Evolutionary conservation across 2,329 filamentous ascomycete species (phyloP), one percentile per base, ranked within the genome.

Genomic region (Thermothelomyces thermophilus): DNA sequence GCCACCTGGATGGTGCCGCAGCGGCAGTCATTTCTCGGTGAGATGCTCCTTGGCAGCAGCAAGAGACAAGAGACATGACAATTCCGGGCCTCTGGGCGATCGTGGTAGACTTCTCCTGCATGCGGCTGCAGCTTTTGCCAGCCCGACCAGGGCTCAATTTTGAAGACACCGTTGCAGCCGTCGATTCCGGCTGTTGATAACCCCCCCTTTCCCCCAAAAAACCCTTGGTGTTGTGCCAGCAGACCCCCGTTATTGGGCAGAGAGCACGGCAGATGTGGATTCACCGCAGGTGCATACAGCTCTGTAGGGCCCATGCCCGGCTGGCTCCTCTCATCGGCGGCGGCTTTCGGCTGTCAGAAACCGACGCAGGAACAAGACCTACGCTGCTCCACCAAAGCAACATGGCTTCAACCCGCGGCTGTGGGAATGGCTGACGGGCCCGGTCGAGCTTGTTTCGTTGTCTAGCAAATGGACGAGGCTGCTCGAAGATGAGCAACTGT

Each of bases 281-380:
- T 53, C 48, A 42, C 48, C 28, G 48, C 51, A 53, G 49, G 46
- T 33, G 30, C 51, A 44, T 48, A 54, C 58, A 58, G 58, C 56
- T 60, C 36, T 56, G 53, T 56, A 60, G 55, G 56, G 58, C 44
- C 45, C 54, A 33, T 41, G 51, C 42, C 24, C 51, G 51, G 51
- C 51, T 53, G 33, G n/a, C 50, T 33, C 43, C 33, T 7, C 34
- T 11, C 24, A 19, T 36, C 33, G 30, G 39, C 33, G 30, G 39
- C 43, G 51, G 46, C 46, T 26, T 20, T 37, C 47, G 47, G 42
- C 34, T 50, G 39, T 28, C 35, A 19, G 42, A 41, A 2, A 16
- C 24, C 8, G 51, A 50, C 30, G 46, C 46, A 53, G 46, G 46
- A 50, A 53, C 46, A 13, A 31, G 14, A 14, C 11, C 11, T 10